A percentile compares a stretch with the other conserved stretches of the same genome.
Conservation (phyloP, 2,329 filamentous ascomycete species). For the Pestalotiopsis sp. region DNA sequence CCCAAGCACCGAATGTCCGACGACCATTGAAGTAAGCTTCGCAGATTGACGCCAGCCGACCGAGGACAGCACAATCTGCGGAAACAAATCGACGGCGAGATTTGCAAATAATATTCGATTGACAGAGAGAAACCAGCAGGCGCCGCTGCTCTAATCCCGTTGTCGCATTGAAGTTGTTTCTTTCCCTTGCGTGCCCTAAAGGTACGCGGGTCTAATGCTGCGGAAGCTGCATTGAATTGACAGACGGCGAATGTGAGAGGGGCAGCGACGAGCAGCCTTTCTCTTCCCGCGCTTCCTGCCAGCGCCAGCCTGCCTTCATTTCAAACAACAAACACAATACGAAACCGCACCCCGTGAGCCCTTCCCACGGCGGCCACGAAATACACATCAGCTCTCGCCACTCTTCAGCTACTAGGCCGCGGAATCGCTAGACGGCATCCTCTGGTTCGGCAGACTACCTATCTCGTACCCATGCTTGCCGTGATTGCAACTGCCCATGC, state of each 20-base stretch:
- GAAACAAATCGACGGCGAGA: not conserved
- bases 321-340: not conserved
- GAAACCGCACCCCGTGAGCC: not conserved
- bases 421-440: not conserved
- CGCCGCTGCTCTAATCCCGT: not conserved
- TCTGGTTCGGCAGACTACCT: not conserved
- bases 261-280: conserved; percentile 6
- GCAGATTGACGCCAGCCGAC: not conserved
- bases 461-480: not conserved
- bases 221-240: conserved; percentile 1
- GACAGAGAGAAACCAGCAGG: not conserved
- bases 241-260: conserved; percentile 3
- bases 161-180: not conserved
- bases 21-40: not conserved
- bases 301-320: not conserved
- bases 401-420: not conserved
- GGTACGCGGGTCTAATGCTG: not conserved
- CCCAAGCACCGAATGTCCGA: not conserved
- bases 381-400: not conserved
- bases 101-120: not conserved
- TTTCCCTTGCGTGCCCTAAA: not conserved
- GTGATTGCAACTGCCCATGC: not conserved
- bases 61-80: not conserved
- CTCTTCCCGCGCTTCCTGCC: not conserved
- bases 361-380: not conserved